Evolutionary conservation across 768 basidiomycete genomes (phyloP).

Genomic region (Psilocybe subaeruginosa): DNA sequence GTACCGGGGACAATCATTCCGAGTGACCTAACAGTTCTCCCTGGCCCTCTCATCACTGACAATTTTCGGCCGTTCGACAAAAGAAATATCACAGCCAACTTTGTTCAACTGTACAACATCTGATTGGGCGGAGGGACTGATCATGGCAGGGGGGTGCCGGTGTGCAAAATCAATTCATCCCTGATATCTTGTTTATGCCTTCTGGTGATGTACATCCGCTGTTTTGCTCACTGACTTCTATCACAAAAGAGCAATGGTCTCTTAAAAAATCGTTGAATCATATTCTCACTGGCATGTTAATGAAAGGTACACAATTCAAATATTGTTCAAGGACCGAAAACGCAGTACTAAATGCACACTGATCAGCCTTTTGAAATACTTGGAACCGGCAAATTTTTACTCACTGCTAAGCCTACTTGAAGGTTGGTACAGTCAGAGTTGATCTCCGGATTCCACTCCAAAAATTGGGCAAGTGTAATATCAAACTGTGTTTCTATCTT

Average conservation of each 20-base stretch:
- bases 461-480: not conserved
- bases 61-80: conserved; percentile 5
- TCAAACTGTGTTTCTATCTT: not conserved
- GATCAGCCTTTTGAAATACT: not conserved
- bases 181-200: too few relatives aligned
- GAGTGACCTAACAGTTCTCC: not conserved
- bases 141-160: too few relatives aligned
- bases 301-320: too few relatives aligned
- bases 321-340: not conserved
- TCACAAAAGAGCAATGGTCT: too few relatives aligned
- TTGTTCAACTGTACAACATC: conserved; percentile 10
- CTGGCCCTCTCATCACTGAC: not conserved
- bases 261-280: too few relatives aligned
- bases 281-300: too few relatives aligned
- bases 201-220: too few relatives aligned
- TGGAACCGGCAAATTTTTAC: not conserved
- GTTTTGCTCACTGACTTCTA: too few relatives aligned
- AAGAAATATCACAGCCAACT: conserved; percentile 6
- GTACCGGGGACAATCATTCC: not conserved
- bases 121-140: not conserved
- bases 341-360: not conserved
- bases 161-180: too few relatives aligned
- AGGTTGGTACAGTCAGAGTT: conserved; percentile 7
- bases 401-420: not conserved
- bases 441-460: not conserved